phyloP scores from a whole-genome alignment of 345 rosid species.

The Streptanthus diversifolius region DNA sequence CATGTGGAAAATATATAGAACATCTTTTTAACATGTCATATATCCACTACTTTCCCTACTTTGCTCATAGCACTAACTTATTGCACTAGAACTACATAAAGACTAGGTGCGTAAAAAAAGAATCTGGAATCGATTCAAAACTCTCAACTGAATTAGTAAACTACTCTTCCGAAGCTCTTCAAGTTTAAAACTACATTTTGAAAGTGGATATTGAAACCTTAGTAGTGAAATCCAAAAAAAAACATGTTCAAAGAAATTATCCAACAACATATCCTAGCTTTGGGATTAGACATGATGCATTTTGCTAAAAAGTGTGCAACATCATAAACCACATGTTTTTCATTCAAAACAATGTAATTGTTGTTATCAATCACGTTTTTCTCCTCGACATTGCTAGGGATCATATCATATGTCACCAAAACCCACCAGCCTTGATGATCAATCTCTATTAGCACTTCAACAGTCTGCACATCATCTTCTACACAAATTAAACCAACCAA shows the following conservation, averaged over 20 bases:
- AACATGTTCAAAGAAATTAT: background rate
- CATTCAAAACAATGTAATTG: slow-evolving; percentile 61
- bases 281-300: slow-evolving; percentile 78
- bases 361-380: slow-evolving; percentile 75
- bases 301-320: slow-evolving; percentile 93
- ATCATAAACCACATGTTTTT: slow-evolving; percentile 86
- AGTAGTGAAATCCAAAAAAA: background rate
- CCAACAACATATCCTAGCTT: slow-evolving; percentile 50
- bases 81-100: slow-evolving; percentile 57
- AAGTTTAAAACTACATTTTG: slow-evolving; percentile 61
- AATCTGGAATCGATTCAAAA: background rate
- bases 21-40: slow-evolving; percentile 88
- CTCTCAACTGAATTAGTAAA: slow-evolving; percentile 8
- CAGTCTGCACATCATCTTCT: slow-evolving; percentile 66
- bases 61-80: slow-evolving; percentile 65
- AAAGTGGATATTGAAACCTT: background rate
- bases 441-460: slow-evolving; percentile 63
- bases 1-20: slow-evolving; percentile 76
- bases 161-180: slow-evolving; percentile 82
- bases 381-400: slow-evolving; percentile 70
- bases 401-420: slow-evolving; percentile 90
- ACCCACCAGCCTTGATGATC: slow-evolving; percentile 92
- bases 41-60: slow-evolving; percentile 59
- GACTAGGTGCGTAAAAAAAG: background rate
- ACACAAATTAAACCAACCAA: background rate